Percentiles rank a stretch among this genome's conserved stretches.
These are phyloP conservation scores for Nicotiana obtusifolia DNA, from an alignment of 257 asterid species.

Conservation along the genomic window DNA sequence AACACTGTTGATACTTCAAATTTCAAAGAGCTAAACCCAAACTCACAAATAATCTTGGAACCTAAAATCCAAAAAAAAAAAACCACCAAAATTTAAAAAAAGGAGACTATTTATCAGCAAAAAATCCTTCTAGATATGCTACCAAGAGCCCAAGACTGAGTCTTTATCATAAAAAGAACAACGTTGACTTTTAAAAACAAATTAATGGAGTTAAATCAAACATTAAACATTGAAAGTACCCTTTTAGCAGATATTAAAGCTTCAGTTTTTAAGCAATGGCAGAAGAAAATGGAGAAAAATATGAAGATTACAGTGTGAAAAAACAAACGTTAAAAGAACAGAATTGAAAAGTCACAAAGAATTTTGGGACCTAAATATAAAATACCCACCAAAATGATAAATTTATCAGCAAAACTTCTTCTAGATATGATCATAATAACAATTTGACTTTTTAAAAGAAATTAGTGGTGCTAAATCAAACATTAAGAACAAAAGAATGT, in stretches of 20 bases:
- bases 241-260: background rate
- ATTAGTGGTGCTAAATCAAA: background rate
- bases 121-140: background rate
- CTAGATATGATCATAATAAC: too few species aligned
- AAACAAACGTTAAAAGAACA: background rate
- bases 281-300: background rate
- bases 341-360: background rate
- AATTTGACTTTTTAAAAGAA: background rate
- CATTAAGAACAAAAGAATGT: too few species aligned
- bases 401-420: too few species aligned
- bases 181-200: background rate
- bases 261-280: too few species aligned
- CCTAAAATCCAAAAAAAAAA: background rate
- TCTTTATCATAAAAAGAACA: background rate
- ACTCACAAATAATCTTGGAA: constrained; percentile 7
- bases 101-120: background rate
- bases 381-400: background rate
- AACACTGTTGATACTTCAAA: constrained; percentile 4
- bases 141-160: background rate
- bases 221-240: background rate
- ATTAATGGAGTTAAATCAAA: background rate
- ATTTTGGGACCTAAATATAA: background rate
- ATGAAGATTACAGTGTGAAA: background rate
- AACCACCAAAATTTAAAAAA: background rate
- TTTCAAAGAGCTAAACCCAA: background rate